Percentiles rank a stretch among this genome's conserved stretches.
phyloP scores from a whole-genome alignment of 164 flowering plant genomes.

The Malania oleifera region DNA sequence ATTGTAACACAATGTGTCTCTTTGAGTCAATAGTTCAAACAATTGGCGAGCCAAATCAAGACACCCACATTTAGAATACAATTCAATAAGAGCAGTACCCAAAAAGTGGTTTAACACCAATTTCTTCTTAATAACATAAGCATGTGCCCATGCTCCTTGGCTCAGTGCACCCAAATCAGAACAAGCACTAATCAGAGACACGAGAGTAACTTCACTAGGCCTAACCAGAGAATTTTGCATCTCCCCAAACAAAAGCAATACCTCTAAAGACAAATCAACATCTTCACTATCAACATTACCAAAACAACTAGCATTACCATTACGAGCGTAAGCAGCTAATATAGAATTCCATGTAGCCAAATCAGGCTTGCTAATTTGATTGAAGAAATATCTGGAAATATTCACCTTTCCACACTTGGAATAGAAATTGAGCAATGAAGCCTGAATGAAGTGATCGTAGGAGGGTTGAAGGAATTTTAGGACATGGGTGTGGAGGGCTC shows the following conservation, averaged over 20 bases:
- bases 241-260: conserved; percentile 35
- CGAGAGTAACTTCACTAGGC: conserved; percentile 56
- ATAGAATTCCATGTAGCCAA: conserved; percentile 55
- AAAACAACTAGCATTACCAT: neutral
- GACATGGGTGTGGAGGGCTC: conserved; percentile 49
- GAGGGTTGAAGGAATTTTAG: conserved; percentile 42
- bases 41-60: conserved; percentile 33
- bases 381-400: conserved; percentile 38
- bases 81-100: conserved; percentile 40
- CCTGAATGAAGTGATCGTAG: conserved; percentile 43
- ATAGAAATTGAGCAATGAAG: conserved; percentile 43
- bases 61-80: conserved; percentile 55
- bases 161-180: conserved; percentile 47
- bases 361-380: conserved; percentile 45
- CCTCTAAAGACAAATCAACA: conserved; percentile 33
- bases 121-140: conserved; percentile 31
- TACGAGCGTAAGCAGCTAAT: conserved; percentile 38
- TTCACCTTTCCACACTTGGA: conserved; percentile 39
- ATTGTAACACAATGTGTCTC: conserved; percentile 51
- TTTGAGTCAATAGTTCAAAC: conserved; percentile 41
- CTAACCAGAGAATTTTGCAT: conserved; percentile 32
- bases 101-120: conserved; percentile 40
- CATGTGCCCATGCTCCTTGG: conserved; percentile 64
- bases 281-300: conserved; percentile 9
- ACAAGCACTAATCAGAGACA: conserved; percentile 54